phyloP scores from a whole-genome alignment of 179 eudicot species.

The Vitellaria paradoxa region DNA sequence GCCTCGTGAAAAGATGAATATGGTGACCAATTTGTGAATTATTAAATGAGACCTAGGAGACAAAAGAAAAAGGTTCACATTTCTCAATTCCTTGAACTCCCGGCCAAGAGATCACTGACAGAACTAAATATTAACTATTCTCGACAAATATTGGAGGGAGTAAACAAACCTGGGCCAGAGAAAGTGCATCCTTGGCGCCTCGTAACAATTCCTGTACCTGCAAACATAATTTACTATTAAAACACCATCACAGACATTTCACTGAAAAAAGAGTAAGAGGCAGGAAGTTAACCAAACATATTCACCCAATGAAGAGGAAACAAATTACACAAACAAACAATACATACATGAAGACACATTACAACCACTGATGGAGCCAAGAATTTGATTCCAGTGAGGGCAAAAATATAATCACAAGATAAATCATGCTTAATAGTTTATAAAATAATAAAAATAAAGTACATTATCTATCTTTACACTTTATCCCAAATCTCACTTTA shows the following conservation, averaged over 20 bases:
- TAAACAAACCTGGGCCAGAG: slow-evolving; percentile 92
- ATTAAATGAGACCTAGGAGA: neutral
- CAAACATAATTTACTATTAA: slow-evolving; percentile 19
- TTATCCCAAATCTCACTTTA: too few relatives aligned
- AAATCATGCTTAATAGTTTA: too few relatives aligned
- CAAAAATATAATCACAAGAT: too few relatives aligned
- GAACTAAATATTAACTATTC: neutral
- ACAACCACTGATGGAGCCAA: too few relatives aligned
- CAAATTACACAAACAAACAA: too few relatives aligned
- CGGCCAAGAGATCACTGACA: slow-evolving; percentile 10
- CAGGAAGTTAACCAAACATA: too few relatives aligned
- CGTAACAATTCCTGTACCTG: slow-evolving; percentile 86
- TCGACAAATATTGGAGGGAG: slow-evolving; percentile 16
- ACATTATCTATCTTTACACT: too few relatives aligned
- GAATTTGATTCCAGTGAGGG: too few relatives aligned
- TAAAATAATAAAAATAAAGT: too few relatives aligned
- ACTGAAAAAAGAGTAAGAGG: too few relatives aligned
- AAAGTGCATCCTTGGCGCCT: slow-evolving; percentile 69
- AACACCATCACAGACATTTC: neutral
- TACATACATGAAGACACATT: too few relatives aligned
- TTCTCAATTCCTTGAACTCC: neutral
- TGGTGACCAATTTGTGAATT: neutral
- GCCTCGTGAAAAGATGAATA: slow-evolving; percentile 4
- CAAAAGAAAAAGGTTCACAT: slow-evolving; percentile 8
- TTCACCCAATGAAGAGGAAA: too few relatives aligned